Evolutionary conservation across 2,329 filamentous ascomycete genomes (phyloP).

Genomic region (Fusarium burgessii): DNA sequence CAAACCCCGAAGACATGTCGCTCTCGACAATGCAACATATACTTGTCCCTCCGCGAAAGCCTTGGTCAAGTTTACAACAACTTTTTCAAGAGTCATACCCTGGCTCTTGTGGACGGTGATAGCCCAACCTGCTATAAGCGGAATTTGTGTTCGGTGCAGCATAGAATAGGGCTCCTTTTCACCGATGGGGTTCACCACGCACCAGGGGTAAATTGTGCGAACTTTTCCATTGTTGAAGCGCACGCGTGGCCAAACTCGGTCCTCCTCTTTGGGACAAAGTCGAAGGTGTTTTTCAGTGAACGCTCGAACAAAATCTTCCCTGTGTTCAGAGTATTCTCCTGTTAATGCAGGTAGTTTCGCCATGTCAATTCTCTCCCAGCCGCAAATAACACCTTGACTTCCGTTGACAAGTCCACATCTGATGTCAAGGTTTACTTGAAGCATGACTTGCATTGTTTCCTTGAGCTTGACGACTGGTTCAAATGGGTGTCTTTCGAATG

Average conservation of each 20-base stretch:
- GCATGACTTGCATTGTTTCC: background rate
- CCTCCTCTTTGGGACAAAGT: background rate
- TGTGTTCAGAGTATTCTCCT: background rate
- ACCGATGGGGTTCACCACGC: slow-evolving; percentile 61
- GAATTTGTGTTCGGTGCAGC: slow-evolving; percentile 69
- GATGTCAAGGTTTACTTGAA: background rate
- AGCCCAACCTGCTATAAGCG: slow-evolving; percentile 70
- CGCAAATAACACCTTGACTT: background rate
- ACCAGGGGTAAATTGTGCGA: slow-evolving; percentile 63
- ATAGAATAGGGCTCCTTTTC: slow-evolving; percentile 59
- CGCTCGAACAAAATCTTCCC: background rate
- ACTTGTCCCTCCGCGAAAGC: slow-evolving; percentile 69
- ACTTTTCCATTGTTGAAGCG: slow-evolving; percentile 61
- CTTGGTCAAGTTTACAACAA: slow-evolving; percentile 64
- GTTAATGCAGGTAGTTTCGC: rapidly evolving
- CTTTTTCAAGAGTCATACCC: slow-evolving; percentile 71
- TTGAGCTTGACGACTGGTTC: background rate
- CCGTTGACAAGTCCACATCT: background rate
- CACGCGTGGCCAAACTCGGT: slow-evolving; percentile 52
- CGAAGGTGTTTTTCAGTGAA: background rate
- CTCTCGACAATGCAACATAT: slow-evolving; percentile 61
- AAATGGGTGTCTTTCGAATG: background rate
- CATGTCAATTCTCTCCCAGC: background rate
- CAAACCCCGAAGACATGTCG: slow-evolving; percentile 31
- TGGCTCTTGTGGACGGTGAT: slow-evolving; percentile 73